These are phyloP conservation scores for Lodderomyces pseudojiufengensis DNA, from an alignment of 1,139 yeast species.

Conservation along the genomic window DNA sequence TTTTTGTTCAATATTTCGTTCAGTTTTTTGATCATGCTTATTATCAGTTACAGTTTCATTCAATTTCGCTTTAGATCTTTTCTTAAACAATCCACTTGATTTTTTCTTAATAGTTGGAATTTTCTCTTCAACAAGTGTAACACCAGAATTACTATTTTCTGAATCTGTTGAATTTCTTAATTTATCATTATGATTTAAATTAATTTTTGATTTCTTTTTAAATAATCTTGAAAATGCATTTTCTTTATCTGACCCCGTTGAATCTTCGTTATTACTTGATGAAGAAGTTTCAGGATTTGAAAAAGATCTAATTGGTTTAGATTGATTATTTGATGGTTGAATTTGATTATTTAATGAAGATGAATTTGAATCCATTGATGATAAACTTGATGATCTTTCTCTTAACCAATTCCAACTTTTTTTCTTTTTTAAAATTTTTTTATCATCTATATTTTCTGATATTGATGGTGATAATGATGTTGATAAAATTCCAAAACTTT, in stretches of 20 bases:
- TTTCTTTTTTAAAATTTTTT: slow-evolving; percentile 30
- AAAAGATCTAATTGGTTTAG: slow-evolving; percentile 27
- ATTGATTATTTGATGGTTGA: slow-evolving; percentile 3
- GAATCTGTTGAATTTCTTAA: slow-evolving; percentile 8
- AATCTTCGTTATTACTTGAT: neutral
- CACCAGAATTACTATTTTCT: slow-evolving; percentile 18
- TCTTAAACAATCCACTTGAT: slow-evolving; percentile 11
- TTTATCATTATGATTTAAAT: slow-evolving; percentile 10
- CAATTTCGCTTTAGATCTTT: slow-evolving; percentile 11
- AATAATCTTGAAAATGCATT: slow-evolving; percentile 44
- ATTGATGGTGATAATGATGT: slow-evolving; percentile 2
- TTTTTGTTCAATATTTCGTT: slow-evolving; percentile 3
- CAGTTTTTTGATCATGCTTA: neutral
- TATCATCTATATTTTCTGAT: slow-evolving; percentile 13
- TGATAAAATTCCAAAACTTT: slow-evolving; percentile 22
- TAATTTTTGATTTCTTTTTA: slow-evolving; percentile 39
- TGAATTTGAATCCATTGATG: slow-evolving; percentile 20
- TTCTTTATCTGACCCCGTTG: slow-evolving; percentile 26
- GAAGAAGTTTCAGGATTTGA: slow-evolving; percentile 29
- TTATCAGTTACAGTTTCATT: slow-evolving; percentile 7
- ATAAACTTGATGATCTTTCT: slow-evolving; percentile 33
- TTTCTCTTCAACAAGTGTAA: slow-evolving; percentile 26
- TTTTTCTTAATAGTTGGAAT: slow-evolving; percentile 22
- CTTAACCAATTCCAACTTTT: slow-evolving; percentile 42
- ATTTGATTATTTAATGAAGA: neutral